Percentiles rank a stretch among this genome's conserved stretches.
Evolutionary conservation across 2,329 filamentous ascomycete genomes (phyloP).

Genomic region (Epichloe festucae): DNA sequence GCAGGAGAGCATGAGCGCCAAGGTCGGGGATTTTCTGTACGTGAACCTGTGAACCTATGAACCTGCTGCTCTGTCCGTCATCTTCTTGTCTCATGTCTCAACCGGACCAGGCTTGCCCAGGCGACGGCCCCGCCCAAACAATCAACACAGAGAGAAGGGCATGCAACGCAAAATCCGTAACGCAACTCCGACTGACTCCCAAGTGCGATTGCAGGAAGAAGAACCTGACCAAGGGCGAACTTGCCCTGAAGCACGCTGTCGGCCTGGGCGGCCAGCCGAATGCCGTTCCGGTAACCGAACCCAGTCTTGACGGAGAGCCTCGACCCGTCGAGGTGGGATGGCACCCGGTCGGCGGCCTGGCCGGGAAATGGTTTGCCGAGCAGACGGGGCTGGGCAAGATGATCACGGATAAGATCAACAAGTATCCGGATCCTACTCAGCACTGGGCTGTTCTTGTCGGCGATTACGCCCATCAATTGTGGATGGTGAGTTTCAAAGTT

Average conservation of each 20-base stretch:
- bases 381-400: constrained; percentile 40
- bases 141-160: no score
- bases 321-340: constrained; percentile 39
- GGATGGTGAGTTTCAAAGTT: constrained; percentile 33
- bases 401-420: constrained; percentile 41
- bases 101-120: neutral
- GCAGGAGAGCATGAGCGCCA: constrained; percentile 18
- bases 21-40: constrained; percentile 21
- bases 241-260: constrained; percentile 22
- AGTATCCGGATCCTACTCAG: constrained; percentile 45
- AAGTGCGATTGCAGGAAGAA: constrained; percentile 12
- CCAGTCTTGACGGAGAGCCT: constrained; percentile 16
- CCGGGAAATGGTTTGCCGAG: constrained; percentile 46
- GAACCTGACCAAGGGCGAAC: constrained; percentile 22
- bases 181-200: constrained; percentile 2
- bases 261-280: constrained; percentile 21
- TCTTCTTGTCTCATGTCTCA: neutral
- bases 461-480: constrained; percentile 42
- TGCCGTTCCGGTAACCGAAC: constrained; percentile 16
- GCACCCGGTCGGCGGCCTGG: constrained; percentile 43
- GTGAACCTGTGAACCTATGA: constrained; percentile 9
- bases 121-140: no score
- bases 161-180: neutral
- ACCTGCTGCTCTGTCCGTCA: constrained; percentile 4
- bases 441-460: constrained; percentile 47